Conservation (phyloP, 2,329 filamentous ascomycete genomes). For the Bipolaris sorokiniana region DNA sequence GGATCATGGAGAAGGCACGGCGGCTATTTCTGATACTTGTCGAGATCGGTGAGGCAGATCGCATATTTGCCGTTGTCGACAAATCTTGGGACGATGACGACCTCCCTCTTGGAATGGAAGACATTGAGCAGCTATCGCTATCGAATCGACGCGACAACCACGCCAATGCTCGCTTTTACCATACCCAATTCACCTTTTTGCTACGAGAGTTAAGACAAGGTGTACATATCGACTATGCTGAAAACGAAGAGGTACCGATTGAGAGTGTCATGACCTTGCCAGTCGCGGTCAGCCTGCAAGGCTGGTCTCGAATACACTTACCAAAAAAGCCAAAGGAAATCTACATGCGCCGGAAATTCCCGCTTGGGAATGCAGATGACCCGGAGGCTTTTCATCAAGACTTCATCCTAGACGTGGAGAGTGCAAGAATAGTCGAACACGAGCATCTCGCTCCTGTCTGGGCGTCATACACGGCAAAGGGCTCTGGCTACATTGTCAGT, state of each 20-base stretch:
- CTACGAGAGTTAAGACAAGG: slow-evolving; percentile 67
- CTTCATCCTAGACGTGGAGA: slow-evolving; percentile 67
- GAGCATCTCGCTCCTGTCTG: slow-evolving; percentile 74
- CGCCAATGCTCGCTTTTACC: slow-evolving; percentile 72
- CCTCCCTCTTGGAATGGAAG: slow-evolving; percentile 70
- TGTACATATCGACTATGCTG: slow-evolving; percentile 67
- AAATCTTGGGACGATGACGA: slow-evolving; percentile 79
- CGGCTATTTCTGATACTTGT: slow-evolving; percentile 73
- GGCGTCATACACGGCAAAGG: slow-evolving; percentile 72
- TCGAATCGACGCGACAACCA: slow-evolving; percentile 65
- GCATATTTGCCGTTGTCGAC: slow-evolving; percentile 77
- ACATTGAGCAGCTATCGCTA: slow-evolving; percentile 68
- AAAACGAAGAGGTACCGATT: slow-evolving; percentile 72
- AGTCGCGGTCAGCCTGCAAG: slow-evolving; percentile 54
- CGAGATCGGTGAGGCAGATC: slow-evolving; percentile 72
- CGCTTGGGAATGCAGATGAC: slow-evolving; percentile 52
- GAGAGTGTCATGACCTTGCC: slow-evolving; percentile 68
- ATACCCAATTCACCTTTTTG: slow-evolving; percentile 74
- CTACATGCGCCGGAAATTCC: slow-evolving; percentile 65
- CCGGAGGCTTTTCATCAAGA: slow-evolving; percentile 49
- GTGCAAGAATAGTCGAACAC: slow-evolving; percentile 65
- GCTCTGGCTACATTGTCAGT: slow-evolving; percentile 68
- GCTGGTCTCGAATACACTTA: slow-evolving; percentile 67
- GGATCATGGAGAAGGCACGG: slow-evolving; percentile 73
- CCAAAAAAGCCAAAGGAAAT: slow-evolving; percentile 65